Evolutionary conservation across 208 protist species (phyloP).

Genomic region (Trypanosoma cruzi): DNA sequence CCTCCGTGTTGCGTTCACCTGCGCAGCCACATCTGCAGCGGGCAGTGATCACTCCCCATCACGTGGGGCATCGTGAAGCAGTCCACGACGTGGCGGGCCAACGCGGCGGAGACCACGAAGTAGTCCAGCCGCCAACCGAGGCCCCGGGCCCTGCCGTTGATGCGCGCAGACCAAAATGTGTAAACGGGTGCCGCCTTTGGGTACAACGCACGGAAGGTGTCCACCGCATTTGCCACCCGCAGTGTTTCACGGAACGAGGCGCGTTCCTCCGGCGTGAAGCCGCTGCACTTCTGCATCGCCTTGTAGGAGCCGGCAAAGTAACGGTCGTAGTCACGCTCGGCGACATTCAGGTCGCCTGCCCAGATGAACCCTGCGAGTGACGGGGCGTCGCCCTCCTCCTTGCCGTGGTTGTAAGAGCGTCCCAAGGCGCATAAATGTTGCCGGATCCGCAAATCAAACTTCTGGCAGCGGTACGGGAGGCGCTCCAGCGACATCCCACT

Average conservation of each 20-base stretch:
- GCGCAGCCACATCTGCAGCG: conserved; percentile 85
- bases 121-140: conserved; percentile 95
- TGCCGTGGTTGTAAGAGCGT: conserved; percentile 25
- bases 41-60: conserved; percentile 89
- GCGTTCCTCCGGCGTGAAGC: conserved; percentile 94
- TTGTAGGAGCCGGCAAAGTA: conserved; percentile 85
- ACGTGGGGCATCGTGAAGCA: conserved; percentile 84
- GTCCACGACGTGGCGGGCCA: conserved; percentile 72
- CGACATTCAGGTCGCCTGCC: conserved; percentile 95
- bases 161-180: conserved; percentile 88
- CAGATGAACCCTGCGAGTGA: conserved; percentile 75
- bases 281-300: conserved; percentile 91
- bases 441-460: conserved; percentile 79
- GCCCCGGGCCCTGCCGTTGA: conserved; percentile 60
- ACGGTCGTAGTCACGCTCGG: conserved; percentile 93
- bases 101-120: conserved; percentile 81
- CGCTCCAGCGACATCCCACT: conserved; percentile 88
- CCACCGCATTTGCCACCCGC: conserved; percentile 47
- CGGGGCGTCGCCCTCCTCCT: background rate
- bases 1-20: conserved; percentile 16
- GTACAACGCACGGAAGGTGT: conserved; percentile 91
- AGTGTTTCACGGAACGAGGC: conserved; percentile 75
- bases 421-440: conserved; percentile 49
- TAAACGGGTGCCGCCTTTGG: conserved; percentile 71
- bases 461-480: conserved; percentile 80